These are phyloP conservation scores for Rubia occidens DNA, from an alignment of 305 asterid genomes.

Conservation along the genomic window DNA sequence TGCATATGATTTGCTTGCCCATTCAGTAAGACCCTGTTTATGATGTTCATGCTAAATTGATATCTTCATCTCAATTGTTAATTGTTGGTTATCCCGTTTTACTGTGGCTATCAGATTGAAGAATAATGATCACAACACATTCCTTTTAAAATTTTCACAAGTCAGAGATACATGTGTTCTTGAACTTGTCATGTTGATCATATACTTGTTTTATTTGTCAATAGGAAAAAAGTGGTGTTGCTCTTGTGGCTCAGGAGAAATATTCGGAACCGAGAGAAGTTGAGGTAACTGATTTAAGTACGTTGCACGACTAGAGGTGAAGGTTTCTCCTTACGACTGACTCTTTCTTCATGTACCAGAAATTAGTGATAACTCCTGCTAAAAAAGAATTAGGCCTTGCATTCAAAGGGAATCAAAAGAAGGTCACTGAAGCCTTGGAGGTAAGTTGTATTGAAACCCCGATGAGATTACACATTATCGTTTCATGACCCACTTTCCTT, in stretches of 20 bases:
- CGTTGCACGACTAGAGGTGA: constrained; percentile 3
- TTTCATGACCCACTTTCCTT: background rate
- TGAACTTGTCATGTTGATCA: constrained; percentile 9
- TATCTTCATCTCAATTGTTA: background rate
- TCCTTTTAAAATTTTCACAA: background rate
- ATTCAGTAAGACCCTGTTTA: constrained; percentile 21
- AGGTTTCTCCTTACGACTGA: background rate
- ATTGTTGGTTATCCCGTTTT: constrained; percentile 3
- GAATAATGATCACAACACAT: background rate
- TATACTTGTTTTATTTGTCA: background rate
- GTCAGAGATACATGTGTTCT: background rate
- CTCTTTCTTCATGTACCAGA: constrained; percentile 15
- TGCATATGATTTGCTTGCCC: constrained; percentile 40
- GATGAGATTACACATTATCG: background rate
- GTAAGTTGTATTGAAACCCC: constrained; percentile 11
- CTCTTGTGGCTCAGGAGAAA: constrained; percentile 34
- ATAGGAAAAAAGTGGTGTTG: constrained; percentile 30
- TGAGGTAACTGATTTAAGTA: constrained; percentile 21
- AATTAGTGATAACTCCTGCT: constrained; percentile 29
- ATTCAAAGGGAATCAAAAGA: constrained; percentile 33
- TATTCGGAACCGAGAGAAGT: constrained; percentile 32
- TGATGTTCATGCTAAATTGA: background rate
- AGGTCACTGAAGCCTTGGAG: constrained; percentile 34
- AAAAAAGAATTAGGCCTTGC: constrained; percentile 35
- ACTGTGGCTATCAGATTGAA: background rate